phyloP scores from a whole-genome alignment of 2,329 filamentous ascomycete genomes.

The Aureobasidium sp. region DNA sequence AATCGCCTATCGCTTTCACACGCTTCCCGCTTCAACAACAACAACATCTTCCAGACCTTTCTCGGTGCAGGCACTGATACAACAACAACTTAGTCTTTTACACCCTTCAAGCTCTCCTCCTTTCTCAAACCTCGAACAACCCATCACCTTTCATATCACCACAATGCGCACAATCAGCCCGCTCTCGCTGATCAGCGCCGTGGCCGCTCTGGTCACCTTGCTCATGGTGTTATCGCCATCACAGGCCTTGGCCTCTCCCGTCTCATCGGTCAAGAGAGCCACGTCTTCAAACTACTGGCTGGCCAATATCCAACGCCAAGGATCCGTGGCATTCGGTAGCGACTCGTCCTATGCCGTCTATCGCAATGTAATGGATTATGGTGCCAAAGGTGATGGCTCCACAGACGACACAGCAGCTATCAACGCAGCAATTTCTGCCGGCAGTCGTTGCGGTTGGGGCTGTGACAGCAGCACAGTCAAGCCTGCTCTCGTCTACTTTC shows the following conservation, averaged over 20 bases:
- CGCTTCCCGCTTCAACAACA: not conserved
- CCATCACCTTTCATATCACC: constrained; percentile 9
- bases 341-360: constrained; percentile 54
- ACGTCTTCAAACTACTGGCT: constrained; percentile 60
- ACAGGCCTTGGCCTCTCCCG: constrained; percentile 10
- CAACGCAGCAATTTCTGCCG: constrained; percentile 73
- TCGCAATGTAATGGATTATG: constrained; percentile 43
- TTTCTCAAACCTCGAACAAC: constrained; percentile 8
- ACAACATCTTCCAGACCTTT: not conserved
- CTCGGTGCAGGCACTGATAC: constrained; percentile 15
- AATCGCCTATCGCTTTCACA: constrained; percentile 12
- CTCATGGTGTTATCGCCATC: constrained; percentile 6
- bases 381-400: constrained; percentile 49
- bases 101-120: constrained; percentile 14
- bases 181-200: constrained; percentile 11
- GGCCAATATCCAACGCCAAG: constrained; percentile 60
- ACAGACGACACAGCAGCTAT: constrained; percentile 86
- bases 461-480: constrained; percentile 81
- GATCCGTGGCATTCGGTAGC: constrained; percentile 56
- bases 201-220: constrained; percentile 11
- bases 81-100: constrained; percentile 12
- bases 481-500: constrained; percentile 88
- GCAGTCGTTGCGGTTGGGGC: constrained; percentile 68
- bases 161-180: constrained; percentile 12
- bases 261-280: constrained; percentile 14